Conservation (phyloP, 1,139 yeast species). For the Hanseniaspora sp. region DNA sequence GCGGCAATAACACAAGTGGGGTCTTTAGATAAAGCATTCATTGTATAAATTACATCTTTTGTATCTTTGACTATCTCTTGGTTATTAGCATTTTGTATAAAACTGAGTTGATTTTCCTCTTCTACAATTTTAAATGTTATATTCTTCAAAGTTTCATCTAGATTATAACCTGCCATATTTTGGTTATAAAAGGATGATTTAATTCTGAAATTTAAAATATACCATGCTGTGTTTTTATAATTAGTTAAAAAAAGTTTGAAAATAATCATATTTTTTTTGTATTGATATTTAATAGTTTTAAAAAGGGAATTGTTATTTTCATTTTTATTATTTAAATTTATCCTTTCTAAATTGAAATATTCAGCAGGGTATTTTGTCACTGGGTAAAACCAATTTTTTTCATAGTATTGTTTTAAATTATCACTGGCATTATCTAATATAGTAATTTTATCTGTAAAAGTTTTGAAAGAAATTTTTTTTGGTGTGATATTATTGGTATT, state of each 20-base stretch:
- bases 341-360: neutral
- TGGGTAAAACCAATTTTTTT: constrained; percentile 10
- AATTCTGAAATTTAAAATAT: constrained; percentile 6
- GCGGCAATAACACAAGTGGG: neutral
- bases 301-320: neutral
- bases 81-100: neutral
- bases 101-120: constrained; percentile 4
- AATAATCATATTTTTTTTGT: constrained; percentile 2
- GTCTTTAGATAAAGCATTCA: neutral
- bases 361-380: constrained; percentile 6
- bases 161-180: neutral
- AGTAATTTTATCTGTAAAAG: neutral
- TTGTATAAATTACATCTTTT: neutral
- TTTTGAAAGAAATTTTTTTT: neutral
- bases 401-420: constrained; percentile 2
- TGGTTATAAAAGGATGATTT: neutral
- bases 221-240: constrained; percentile 15
- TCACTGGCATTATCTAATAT: constrained; percentile 6
- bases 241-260: constrained; percentile 8
- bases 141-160: constrained; percentile 7
- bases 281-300: constrained; percentile 3
- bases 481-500: neutral
- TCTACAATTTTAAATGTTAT: constrained; percentile 7
- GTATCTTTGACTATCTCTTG: neutral
- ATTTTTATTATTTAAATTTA: neutral